Evolutionary conservation across 139 green algal species (phyloP).

Genomic region (Chlamydomonas sphaeroides): DNA sequence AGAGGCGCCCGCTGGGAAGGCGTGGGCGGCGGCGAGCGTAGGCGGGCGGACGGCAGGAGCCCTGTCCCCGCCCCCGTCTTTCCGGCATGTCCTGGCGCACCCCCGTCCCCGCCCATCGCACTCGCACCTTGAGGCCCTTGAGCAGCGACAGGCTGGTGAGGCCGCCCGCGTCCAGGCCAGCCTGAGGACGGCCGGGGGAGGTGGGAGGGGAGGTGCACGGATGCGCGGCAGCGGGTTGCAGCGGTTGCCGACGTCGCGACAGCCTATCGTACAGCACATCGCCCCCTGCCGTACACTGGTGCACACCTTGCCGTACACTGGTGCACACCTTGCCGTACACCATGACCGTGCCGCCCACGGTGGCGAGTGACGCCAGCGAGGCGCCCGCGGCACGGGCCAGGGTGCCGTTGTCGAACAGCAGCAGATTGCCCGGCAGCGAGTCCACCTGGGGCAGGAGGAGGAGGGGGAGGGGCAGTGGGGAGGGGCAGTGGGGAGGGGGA

Average conservation of each 20-base stretch:
- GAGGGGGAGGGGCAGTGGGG: no score
- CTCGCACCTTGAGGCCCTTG: neutral
- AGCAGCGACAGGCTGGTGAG: neutral
- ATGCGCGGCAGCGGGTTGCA: no score
- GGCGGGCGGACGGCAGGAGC: neutral
- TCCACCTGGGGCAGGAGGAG: conserved; percentile 17
- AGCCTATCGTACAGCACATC: no score
- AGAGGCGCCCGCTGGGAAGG: no score
- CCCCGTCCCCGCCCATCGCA: no score
- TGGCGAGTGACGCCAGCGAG: neutral
- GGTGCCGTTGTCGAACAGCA: conserved; percentile 38
- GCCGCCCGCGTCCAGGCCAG: neutral
- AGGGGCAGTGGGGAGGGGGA: no score
- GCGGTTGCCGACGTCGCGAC: no score
- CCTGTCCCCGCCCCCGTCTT: neutral
- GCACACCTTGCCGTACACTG: no score
- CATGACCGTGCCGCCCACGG: conserved; percentile 12
- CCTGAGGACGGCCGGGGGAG: no score
- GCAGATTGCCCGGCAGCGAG: conserved; percentile 1
- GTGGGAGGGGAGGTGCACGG: no score
- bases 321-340: conserved; percentile 36
- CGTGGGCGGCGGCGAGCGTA: no score
- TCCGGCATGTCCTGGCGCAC: neutral
- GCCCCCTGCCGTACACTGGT: no score
- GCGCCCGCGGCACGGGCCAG: neutral